Evolutionary conservation across 768 basidiomycete genomes (phyloP).

Genomic region (Agrocybe chaxingu): DNA sequence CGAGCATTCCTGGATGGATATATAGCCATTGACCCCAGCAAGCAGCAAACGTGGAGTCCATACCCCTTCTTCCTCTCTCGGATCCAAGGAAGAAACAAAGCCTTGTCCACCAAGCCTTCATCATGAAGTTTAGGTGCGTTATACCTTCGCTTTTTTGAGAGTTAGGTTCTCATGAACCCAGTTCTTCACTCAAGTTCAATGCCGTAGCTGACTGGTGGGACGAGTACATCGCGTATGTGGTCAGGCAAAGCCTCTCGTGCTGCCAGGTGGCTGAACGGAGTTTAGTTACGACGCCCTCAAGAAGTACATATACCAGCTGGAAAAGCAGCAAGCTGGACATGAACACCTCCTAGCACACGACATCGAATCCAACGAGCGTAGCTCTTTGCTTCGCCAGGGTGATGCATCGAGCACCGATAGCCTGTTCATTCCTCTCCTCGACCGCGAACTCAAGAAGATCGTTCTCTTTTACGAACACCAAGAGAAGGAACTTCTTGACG

Average conservation of each 20-base stretch:
- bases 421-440: constrained; percentile 71
- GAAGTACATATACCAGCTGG: constrained; percentile 81
- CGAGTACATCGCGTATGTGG: constrained; percentile 79
- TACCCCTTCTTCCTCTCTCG: constrained; percentile 33
- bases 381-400: constrained; percentile 46
- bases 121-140: constrained; percentile 63
- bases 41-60: constrained; percentile 31
- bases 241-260: background rate
- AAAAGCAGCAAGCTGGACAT: constrained; percentile 65
- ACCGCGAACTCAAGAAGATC: constrained; percentile 83
- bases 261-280: background rate
- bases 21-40: constrained; percentile 2
- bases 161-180: constrained; percentile 20
- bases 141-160: background rate
- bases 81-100: constrained; percentile 15
- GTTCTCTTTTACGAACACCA: constrained; percentile 73
- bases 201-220: constrained; percentile 92
- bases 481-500: constrained; percentile 66
- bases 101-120: constrained; percentile 19
- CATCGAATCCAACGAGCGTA: constrained; percentile 62
- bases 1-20: constrained; percentile 6
- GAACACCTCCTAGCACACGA: constrained; percentile 36
- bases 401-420: constrained; percentile 43
- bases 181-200: constrained; percentile 87
- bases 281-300: constrained; percentile 82